phyloP scores from a whole-genome alignment of 495 filamentous ascomycete species.

The Tuber magnatum region DNA sequence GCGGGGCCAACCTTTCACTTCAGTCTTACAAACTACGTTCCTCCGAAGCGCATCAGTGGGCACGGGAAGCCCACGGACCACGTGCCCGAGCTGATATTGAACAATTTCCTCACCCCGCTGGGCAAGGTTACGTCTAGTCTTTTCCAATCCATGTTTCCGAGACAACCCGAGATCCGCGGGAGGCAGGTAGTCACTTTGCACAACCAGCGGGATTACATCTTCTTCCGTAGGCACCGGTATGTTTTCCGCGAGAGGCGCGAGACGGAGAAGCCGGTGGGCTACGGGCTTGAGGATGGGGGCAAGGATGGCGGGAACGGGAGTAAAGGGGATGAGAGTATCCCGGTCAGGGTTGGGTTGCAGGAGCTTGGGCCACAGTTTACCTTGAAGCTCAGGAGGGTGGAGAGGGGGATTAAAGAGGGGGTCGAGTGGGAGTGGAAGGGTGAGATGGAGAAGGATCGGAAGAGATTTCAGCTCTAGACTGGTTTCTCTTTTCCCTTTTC shows the following conservation, averaged over 20 bases:
- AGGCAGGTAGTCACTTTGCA: slow-evolving; percentile 86
- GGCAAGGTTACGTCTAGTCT: slow-evolving; percentile 82
- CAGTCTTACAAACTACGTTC: slow-evolving; percentile 72
- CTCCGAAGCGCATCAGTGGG: slow-evolving; percentile 72
- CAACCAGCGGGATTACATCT: slow-evolving; percentile 95
- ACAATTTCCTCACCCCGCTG: slow-evolving; percentile 89
- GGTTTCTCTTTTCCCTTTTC: not conserved
- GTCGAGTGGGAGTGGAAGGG: slow-evolving; percentile 90
- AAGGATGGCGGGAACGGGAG: slow-evolving; percentile 73
- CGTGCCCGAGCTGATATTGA: slow-evolving; percentile 86
- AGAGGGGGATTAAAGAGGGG: slow-evolving; percentile 69
- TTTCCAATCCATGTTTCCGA: slow-evolving; percentile 75
- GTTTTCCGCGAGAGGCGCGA: slow-evolving; percentile 78
- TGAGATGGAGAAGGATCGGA: slow-evolving; percentile 84
- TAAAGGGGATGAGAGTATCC: slow-evolving; percentile 71
- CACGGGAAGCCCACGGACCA: slow-evolving; percentile 85
- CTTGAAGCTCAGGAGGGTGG: slow-evolving; percentile 79
- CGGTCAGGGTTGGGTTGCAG: slow-evolving; percentile 74
- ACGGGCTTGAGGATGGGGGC: slow-evolving; percentile 36
- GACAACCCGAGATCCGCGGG: slow-evolving; percentile 71
- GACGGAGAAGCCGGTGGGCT: slow-evolving; percentile 73
- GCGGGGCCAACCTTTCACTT: slow-evolving; percentile 83
- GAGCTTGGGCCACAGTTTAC: slow-evolving; percentile 81
- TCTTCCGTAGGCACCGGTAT: slow-evolving; percentile 82
- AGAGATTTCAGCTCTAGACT: slow-evolving; percentile 75